phyloP scores from a whole-genome alignment of 2,329 filamentous ascomycete genomes.

The Ceratocystis papillata region DNA sequence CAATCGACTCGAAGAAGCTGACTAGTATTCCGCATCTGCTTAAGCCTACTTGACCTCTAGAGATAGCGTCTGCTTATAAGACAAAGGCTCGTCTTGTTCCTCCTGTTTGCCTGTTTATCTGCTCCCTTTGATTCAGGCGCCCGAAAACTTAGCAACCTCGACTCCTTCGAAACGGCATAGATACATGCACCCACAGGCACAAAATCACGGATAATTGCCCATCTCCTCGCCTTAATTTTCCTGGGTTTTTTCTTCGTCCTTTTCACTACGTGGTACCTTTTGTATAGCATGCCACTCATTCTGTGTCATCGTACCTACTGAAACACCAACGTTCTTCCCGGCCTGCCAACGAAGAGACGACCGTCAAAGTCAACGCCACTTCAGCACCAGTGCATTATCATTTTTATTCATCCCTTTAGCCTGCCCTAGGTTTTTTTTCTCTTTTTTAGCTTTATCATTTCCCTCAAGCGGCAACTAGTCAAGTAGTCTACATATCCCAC shows the following conservation, averaged over 20 bases:
- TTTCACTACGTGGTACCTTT: neutral
- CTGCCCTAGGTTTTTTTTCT: neutral
- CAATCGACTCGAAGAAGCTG: neutral
- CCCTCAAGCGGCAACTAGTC: neutral
- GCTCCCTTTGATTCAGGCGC: constrained; percentile 1
- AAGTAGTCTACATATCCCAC: neutral
- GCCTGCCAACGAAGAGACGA: neutral
- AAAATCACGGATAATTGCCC: neutral
- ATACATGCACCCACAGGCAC: neutral
- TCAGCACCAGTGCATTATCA: neutral
- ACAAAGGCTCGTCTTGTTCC: neutral
- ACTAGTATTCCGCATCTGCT: constrained; percentile 3
- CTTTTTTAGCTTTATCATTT: neutral
- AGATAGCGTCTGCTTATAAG: constrained; percentile 5
- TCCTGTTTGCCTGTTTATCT: neutral
- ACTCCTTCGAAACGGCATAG: constrained; percentile 6
- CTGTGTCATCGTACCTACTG: neutral
- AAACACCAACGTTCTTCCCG: constrained; percentile 4
- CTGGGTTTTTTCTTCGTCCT: neutral
- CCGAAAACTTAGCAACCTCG: neutral
- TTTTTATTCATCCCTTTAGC: constrained; percentile 9
- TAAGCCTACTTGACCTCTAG: neutral
- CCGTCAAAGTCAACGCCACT: neutral
- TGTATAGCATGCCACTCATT: neutral
- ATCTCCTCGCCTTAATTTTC: neutral